These are phyloP conservation scores for Seminavis robusta DNA, from an alignment of 108 stramenopile species.

Conservation along the genomic window DNA sequence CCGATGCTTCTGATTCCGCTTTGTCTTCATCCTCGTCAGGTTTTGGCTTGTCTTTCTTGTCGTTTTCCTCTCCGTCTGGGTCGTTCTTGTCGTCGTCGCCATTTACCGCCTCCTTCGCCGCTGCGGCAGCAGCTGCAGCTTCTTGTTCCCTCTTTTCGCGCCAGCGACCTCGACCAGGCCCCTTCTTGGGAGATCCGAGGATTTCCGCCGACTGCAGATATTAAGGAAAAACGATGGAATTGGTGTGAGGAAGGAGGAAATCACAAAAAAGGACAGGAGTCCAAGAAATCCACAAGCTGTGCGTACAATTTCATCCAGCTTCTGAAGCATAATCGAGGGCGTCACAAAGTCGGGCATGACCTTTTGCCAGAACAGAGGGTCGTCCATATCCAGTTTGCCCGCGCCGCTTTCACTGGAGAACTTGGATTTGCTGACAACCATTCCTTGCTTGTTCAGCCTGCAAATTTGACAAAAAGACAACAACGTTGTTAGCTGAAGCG, in stretches of 20 bases:
- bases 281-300: slow-evolving; percentile 8
- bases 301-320: slow-evolving; percentile 50
- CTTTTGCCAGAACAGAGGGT: slow-evolving; percentile 94
- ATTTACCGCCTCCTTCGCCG: slow-evolving; percentile 7
- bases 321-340: slow-evolving; percentile 68
- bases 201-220: too few species aligned
- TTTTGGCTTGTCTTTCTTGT: slow-evolving; percentile 11
- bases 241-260: too few species aligned
- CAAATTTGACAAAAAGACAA: too few species aligned
- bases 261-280: too few species aligned
- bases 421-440: slow-evolving; percentile 79
- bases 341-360: slow-evolving; percentile 94
- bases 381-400: slow-evolving; percentile 81
- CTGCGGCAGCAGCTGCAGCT: slow-evolving; percentile 15
- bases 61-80: slow-evolving; percentile 16
- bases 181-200: too few species aligned
- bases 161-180: slow-evolving; percentile 44
- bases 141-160: slow-evolving; percentile 18
- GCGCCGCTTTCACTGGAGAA: slow-evolving; percentile 67
- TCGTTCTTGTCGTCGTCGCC: slow-evolving; percentile 29
- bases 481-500: too few species aligned
- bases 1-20: slow-evolving; percentile 4
- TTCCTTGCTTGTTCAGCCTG: slow-evolving; percentile 84
- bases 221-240: too few species aligned
- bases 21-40: slow-evolving; percentile 2